Evolutionary conservation across 2,329 filamentous ascomycete species (phyloP).

Genomic region (Colletotrichum musae): DNA sequence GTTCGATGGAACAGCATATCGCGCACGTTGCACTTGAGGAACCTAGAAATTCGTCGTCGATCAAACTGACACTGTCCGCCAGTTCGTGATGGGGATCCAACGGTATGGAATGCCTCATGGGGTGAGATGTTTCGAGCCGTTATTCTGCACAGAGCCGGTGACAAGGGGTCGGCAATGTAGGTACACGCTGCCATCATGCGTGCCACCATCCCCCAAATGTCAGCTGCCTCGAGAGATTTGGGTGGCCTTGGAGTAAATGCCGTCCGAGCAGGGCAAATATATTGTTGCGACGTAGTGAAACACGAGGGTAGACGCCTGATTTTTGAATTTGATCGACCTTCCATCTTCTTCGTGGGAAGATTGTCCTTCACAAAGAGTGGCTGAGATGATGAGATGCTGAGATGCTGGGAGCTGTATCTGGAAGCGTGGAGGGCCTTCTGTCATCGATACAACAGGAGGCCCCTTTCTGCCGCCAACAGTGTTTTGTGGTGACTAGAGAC

Average conservation of each 20-base stretch:
- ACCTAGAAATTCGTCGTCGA: neutral
- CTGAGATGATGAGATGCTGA: neutral
- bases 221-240: neutral
- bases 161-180: neutral
- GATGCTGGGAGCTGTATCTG: neutral
- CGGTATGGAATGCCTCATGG: neutral
- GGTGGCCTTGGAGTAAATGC: too few relatives aligned
- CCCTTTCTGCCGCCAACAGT: neutral
- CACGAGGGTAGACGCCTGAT: too few relatives aligned
- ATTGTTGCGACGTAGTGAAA: too few relatives aligned
- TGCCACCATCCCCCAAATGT: neutral
- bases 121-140: constrained; percentile 17
- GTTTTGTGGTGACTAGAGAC: neutral
- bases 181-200: neutral
- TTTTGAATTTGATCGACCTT: neutral
- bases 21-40: constrained; percentile 2
- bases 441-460: neutral
- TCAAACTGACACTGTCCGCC: constrained; percentile 19
- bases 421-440: neutral
- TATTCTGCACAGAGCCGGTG: neutral
- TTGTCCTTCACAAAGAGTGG: too few relatives aligned
- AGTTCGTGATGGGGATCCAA: constrained; percentile 3
- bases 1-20: neutral
- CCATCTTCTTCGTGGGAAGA: neutral
- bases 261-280: too few relatives aligned